Conservation (phyloP, 2,329 filamentous ascomycete species). For the Emydomyces testavorans region DNA sequence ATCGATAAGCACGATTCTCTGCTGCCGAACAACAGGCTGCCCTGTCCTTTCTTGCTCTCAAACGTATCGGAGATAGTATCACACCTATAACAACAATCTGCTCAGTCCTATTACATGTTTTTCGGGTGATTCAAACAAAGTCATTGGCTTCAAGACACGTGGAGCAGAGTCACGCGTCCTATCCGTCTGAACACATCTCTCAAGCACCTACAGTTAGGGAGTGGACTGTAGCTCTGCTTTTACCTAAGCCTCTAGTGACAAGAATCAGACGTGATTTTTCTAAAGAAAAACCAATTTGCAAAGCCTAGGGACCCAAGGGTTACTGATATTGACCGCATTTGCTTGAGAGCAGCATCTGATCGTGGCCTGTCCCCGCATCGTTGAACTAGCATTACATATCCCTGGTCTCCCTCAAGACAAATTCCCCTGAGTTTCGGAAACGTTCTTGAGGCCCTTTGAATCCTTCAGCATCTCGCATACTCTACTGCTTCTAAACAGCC, state of each 20-base stretch:
- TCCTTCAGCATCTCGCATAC: not conserved
- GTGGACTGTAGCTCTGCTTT: not conserved
- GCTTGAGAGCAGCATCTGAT: not conserved
- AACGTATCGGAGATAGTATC: not conserved
- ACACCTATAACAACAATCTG: not conserved
- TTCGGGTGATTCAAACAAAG: not conserved
- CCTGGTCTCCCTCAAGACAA: not conserved
- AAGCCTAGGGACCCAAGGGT: not conserved
- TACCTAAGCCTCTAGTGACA: not conserved
- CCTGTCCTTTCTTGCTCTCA: slow-evolving; percentile 1
- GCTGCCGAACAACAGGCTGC: too few species aligned
- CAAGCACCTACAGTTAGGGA: not conserved
- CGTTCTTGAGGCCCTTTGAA: not conserved
- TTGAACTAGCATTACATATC: slow-evolving; percentile 5
- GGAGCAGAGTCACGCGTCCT: not conserved
- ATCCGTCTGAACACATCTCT: not conserved
- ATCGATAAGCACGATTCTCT: slow-evolving; percentile 5
- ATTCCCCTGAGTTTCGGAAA: not conserved
- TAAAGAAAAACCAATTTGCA: not conserved
- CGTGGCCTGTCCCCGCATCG: not conserved
- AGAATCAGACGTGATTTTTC: not conserved
- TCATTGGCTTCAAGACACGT: not conserved
- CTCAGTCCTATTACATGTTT: not conserved
- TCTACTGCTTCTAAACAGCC: slow-evolving; percentile 8
- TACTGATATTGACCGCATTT: slow-evolving; percentile 1